Base-by-base conservation (phyloP, 306 rosid species). In the Trichosanthes cucumerina region DNA sequence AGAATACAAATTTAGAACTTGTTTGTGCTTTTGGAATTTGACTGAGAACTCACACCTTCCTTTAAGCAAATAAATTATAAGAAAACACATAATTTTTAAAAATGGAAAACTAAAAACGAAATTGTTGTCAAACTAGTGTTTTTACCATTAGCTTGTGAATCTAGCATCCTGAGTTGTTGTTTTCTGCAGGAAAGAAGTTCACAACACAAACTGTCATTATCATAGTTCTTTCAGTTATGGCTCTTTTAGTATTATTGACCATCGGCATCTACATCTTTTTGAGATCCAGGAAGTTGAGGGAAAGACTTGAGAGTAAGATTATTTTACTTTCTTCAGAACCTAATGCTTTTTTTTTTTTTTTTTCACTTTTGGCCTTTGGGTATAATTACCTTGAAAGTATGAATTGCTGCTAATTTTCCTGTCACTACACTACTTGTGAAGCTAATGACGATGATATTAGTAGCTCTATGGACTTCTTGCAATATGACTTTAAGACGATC, bases 301-400 rank as follows among this genome's bases (percentile, higher is more conserved):
- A 58, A 76, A 76, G 68, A 28, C n/a, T 18, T 76, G 69, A 76
- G 16, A 76, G 79, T 76, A 76, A 76, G 79, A 28, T 33, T 15
- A 33, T 16, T 10, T 63, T 71, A 71, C 23, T 24, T 70, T 71
- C 76, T 71, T 71, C 34, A 24, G 3, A 70, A 4, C 24, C 26
- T 19, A 65, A 36, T 65, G 66, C 56, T n/a, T 56, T 56, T 18
- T 21, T 13, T 47, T 47, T 47, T 47, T 6, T 60, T 60, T 39
- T 39, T 47, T 49, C 15, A 14, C 3, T 7, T 62, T 62, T 44
- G 3, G 15, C 10, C 31, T 31, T 6, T 62, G 28, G 63, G 63
- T 19, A 62, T 31, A 60, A 60, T 64, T 36, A 16, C 18, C 24
- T 64, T 36, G 15, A 9, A 7, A 64, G 47, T 0, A 47, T 68